phyloP scores from a whole-genome alignment of 768 basidiomycete species.

The Amyloporia xantha region DNA sequence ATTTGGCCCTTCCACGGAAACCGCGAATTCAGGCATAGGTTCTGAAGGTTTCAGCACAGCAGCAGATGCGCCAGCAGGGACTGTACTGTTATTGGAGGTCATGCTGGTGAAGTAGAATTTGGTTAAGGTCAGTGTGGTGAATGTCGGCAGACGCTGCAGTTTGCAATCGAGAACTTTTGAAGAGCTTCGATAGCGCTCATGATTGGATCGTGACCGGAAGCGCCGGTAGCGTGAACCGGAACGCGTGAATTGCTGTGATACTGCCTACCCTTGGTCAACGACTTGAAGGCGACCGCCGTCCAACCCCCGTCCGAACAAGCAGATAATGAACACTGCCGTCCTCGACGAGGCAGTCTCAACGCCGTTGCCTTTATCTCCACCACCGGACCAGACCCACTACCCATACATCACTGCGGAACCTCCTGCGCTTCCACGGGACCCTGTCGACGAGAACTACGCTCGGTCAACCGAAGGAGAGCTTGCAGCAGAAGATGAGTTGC shows the following conservation, averaged over 20 bases:
- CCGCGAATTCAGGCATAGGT: conserved; percentile 51
- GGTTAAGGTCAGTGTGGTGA: background rate
- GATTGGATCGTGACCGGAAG: background rate
- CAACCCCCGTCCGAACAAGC: background rate
- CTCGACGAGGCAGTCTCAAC: conserved; percentile 16
- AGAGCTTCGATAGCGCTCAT: too few relatives aligned
- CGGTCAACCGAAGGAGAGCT: conserved; percentile 8
- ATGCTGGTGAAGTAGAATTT: conserved; percentile 4
- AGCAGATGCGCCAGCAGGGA: conserved; percentile 59
- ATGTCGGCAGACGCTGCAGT: background rate
- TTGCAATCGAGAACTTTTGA: too few relatives aligned
- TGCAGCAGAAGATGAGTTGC: background rate
- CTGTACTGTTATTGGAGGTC: conserved; percentile 12
- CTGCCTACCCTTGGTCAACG: background rate
- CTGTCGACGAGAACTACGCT: conserved; percentile 15
- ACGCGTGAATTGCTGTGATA: background rate
- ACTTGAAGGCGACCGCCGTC: background rate
- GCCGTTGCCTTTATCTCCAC: conserved; percentile 22
- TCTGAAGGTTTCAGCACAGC: conserved; percentile 77
- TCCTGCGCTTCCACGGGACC: conserved; percentile 6
- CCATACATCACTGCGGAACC: conserved; percentile 9
- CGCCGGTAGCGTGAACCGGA: background rate
- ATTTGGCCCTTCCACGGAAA: conserved; percentile 82
- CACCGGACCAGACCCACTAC: conserved; percentile 15
- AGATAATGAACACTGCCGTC: conserved; percentile 15